Evolutionary conservation across 176 grass and related monocot genomes (phyloP), one percentile per base, ranked within the genome.

Genomic region (Echinochloa phyllopogon): DNA sequence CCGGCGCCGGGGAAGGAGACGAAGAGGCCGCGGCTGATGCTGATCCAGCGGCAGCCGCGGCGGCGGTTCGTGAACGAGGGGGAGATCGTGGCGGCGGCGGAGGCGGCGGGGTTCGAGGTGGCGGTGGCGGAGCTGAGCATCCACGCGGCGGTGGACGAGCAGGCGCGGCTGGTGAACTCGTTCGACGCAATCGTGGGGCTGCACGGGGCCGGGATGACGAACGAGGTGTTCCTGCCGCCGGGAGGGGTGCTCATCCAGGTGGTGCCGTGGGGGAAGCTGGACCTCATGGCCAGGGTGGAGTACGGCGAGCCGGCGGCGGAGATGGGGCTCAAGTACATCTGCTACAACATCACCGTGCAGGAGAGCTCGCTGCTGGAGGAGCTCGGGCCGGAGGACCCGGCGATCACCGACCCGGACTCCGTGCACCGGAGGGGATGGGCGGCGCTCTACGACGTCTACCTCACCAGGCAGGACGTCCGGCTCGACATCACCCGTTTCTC

Each of bases 191-290:
- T 98, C 82, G 23, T 95, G 24, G 92, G 95, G 6, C 88, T 85
- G 18, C 95, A 94, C 41, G 95, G 95, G 3, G 95, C 95, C 0
- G 92, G 95, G 17, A 82, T 94, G 81, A 92, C 95, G 1, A 94
- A 90, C 78, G 51, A 77, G 11, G 92, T 88, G 61, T 97, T 97
- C 89, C 82, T 97, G 29, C 95, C 95, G 8, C 55, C 85, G 3
- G 82, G 84, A 0, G 95, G 84, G 8, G 84, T 93, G 69, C 67
- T 97, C 4, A 76, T 97, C 27, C 95, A 97, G 82, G 79, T 97
- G 42, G 92, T 97, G 52, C 95, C 92, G 8, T 93, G 74, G 20
- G 95, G 95, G 39, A 87, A 86, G 43, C 66, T 97, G 38, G 95
- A 93, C 27, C 0, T 4, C 1, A 47, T 78, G 7, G 76, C 76